Conservation (phyloP, 106 monocot genomes). For the Dioscorea dumetorum region DNA sequence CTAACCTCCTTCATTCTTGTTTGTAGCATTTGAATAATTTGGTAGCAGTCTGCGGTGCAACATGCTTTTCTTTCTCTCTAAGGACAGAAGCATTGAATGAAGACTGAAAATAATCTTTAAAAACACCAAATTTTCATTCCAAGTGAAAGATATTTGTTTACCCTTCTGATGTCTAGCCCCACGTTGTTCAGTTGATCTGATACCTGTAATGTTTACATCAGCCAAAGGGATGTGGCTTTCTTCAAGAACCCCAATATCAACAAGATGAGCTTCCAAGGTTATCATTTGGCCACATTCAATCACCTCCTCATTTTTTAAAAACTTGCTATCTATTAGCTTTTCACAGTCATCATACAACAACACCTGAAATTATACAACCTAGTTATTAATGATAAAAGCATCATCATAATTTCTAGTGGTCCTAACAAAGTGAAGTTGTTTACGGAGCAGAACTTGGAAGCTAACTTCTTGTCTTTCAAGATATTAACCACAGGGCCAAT, state of each 20-base stretch:
- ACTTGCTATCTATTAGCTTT: constrained; percentile 58
- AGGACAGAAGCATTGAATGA: background rate
- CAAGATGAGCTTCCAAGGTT: constrained; percentile 63
- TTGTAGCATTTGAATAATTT: constrained; percentile 1
- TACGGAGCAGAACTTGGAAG: background rate
- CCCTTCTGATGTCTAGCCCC: constrained; percentile 6
- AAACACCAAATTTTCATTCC: too few relatives aligned
- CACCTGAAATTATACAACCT: constrained; percentile 23
- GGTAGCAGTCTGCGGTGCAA: background rate
- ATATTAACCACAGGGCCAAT: too few relatives aligned
- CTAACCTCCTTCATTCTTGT: constrained; percentile 9
- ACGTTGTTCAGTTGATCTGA: constrained; percentile 10
- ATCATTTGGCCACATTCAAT: constrained; percentile 49
- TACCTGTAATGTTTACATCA: constrained; percentile 10
- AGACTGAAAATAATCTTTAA: background rate
- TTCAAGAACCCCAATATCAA: constrained; percentile 53
- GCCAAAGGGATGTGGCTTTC: constrained; percentile 4
- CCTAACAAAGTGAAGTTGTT: background rate
- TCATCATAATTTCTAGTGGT: background rate
- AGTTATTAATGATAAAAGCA: background rate
- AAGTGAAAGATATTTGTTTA: background rate
- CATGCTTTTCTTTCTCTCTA: constrained; percentile 10
- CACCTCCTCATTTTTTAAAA: constrained; percentile 52
- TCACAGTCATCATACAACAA: constrained; percentile 58
- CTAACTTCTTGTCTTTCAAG: too few relatives aligned